Evolutionary conservation across 306 rosid genomes (phyloP).

Genomic region (Myrica gale): DNA sequence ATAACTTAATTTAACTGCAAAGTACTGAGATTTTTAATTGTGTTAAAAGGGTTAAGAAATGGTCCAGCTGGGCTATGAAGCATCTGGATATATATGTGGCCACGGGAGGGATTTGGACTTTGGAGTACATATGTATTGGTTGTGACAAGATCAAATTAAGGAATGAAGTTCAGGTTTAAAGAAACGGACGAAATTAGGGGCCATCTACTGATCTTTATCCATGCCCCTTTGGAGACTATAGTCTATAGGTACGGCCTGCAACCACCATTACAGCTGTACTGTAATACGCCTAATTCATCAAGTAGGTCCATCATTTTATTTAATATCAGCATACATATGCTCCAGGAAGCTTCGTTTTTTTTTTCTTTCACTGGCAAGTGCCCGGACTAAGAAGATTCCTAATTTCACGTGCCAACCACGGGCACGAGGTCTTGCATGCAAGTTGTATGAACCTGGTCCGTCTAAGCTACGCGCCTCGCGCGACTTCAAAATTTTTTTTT

Average conservation of each 20-base stretch:
- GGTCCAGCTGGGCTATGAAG: neutral
- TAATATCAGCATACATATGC: neutral
- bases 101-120: neutral
- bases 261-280: slow-evolving; percentile 11
- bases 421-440: slow-evolving; percentile 12
- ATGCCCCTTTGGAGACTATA: neutral
- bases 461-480: too few relatives aligned
- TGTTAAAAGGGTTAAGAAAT: too few relatives aligned
- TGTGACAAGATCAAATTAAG: too few relatives aligned
- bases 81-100: neutral
- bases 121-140: neutral
- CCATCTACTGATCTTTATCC: neutral
- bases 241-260: neutral
- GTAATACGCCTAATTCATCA: neutral
- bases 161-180: neutral
- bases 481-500: too few relatives aligned
- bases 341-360: neutral
- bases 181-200: neutral
- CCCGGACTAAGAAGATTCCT: slow-evolving; percentile 20
- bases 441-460: slow-evolving; percentile 10
- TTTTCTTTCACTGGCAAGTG: too few relatives aligned
- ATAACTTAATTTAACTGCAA: too few relatives aligned
- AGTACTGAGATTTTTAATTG: too few relatives aligned
- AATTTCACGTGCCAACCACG: slow-evolving; percentile 32
- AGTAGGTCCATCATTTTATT: neutral